Evolutionary conservation across 2,329 filamentous ascomycete genomes (phyloP).

Genomic region (Sclerotinia borealis): DNA sequence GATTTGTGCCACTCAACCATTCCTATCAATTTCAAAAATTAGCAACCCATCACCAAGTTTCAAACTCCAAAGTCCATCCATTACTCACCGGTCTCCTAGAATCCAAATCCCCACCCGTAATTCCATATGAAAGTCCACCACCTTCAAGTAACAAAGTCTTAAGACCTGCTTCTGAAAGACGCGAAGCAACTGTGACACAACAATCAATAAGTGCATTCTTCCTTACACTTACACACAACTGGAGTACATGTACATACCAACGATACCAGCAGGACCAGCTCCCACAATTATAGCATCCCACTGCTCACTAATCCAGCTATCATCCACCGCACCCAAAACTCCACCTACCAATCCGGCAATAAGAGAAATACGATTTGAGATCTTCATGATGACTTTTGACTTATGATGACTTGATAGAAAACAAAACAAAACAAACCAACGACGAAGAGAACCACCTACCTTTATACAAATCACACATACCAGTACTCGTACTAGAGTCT

Average conservation of each 20-base stretch:
- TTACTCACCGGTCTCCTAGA: constrained; percentile 32
- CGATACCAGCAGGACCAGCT: constrained; percentile 46
- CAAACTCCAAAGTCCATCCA: neutral
- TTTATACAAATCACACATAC: neutral
- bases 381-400: neutral
- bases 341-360: neutral
- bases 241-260: constrained; percentile 28
- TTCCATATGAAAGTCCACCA: constrained; percentile 44
- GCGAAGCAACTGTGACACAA: constrained; percentile 34
- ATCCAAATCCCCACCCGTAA: constrained; percentile 41
- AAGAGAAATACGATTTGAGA: neutral
- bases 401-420: neutral
- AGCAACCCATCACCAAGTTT: neutral
- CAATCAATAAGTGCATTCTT: neutral
- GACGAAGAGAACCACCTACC: neutral
- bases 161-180: constrained; percentile 46
- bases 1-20: constrained; percentile 42
- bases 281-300: constrained; percentile 40
- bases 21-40: neutral
- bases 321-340: constrained; percentile 3
- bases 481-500: too few species aligned
- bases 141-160: constrained; percentile 47
- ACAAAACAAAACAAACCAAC: neutral
- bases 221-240: neutral
- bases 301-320: constrained; percentile 25